Evolutionary conservation across 768 basidiomycete genomes (phyloP), one percentile per base, ranked within the genome.

Genomic region (Tricholoma flavovirens): DNA sequence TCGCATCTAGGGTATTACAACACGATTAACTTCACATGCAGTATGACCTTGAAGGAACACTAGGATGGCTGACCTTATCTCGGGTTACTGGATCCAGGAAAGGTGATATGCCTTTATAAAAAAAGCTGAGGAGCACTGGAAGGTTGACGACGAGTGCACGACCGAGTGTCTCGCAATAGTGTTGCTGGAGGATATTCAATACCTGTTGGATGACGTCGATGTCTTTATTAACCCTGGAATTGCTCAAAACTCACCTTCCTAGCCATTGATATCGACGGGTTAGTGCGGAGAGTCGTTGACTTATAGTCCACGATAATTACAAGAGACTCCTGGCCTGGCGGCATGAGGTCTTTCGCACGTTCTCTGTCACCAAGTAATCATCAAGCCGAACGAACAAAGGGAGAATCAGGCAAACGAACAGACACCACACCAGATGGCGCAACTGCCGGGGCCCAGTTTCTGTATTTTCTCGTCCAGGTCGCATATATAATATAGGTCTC

Each of bases 101-200:
- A 0, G 92, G 91, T 8, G 86, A 73, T 60, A 95, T 92, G 42
- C 86, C 90, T 64, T 87, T 93, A 70, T 85, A 88, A 72, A 90
- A 88, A 71, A 88, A 88, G 64, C 68, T 83, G 48, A 89, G 78
- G 10, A 92, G 76, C 60, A 78, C 70, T 4, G 92, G 90, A 24
- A 93, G 83, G 66, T 93, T 92, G 49, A 88, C 83, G 49, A 94
- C 86, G 36, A 93, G 75, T 26, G 89, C 92, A 11, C 90, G 81
- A 29, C 92, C 92, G 40, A 95, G 82, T 4, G 90, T 89, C 69
- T 93, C 91, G 32, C 88, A 88, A 63, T 95, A 95, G 67, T 95
- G 90, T 60, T 90, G 83, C 66, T 93, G 92, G 40, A 94, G 77
- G 63, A 94, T 92, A 54, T 79, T 75, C 19, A 94, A 78, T 5